phyloP scores from a whole-genome alignment of 2,329 filamentous ascomycete species.

The Fusarium sublunatum region DNA sequence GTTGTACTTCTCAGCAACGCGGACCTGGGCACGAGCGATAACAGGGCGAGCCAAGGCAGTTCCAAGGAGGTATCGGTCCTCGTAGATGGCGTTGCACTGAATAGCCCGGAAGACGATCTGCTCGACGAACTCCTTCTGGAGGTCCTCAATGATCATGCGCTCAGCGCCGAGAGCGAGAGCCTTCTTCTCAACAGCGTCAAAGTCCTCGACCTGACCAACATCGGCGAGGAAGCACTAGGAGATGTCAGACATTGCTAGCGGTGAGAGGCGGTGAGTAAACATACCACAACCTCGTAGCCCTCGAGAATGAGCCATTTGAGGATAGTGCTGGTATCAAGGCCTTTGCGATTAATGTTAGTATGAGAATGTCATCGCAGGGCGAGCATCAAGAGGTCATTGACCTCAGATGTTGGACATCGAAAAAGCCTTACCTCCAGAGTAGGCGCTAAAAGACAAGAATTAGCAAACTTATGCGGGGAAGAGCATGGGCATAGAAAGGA shows the following conservation, averaged over 20 bases:
- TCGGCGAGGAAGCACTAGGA: constrained; percentile 64
- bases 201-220: constrained; percentile 77
- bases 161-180: constrained; percentile 57
- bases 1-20: constrained; percentile 51
- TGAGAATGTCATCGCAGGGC: not conserved
- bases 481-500: not conserved
- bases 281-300: constrained; percentile 35
- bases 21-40: constrained; percentile 66
- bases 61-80: constrained; percentile 58
- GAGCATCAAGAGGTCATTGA: not conserved
- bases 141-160: constrained; percentile 66
- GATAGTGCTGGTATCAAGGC: constrained; percentile 58
- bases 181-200: constrained; percentile 75
- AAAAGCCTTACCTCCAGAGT: constrained; percentile 25
- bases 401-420: not conserved
- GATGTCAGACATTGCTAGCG: constrained; percentile 11
- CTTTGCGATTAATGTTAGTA: constrained; percentile 28
- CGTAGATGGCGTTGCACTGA: constrained; percentile 60
- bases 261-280: not conserved
- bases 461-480: not conserved
- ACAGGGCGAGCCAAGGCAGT: constrained; percentile 73
- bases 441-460: constrained; percentile 18
- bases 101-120: constrained; percentile 81
- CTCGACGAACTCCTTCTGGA: constrained; percentile 78
- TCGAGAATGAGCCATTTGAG: constrained; percentile 53